Percentiles rank a stretch among this genome's conserved stretches.
phyloP scores from a whole-genome alignment of 805 yeast genomes.

The Saturnispora hagleri region DNA sequence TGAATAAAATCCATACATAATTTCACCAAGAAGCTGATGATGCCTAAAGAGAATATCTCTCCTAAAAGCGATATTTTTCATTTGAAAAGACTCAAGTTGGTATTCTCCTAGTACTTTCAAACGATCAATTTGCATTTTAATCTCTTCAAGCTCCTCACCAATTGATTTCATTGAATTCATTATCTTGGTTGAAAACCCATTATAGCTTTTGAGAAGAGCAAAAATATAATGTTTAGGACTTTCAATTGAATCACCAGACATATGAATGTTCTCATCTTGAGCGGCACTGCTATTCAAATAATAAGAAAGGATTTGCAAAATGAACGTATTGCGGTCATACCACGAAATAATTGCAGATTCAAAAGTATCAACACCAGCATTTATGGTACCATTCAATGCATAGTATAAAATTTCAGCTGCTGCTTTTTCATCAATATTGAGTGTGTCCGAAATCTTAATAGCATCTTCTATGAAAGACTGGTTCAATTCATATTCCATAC shows the following conservation, averaged over 20 bases:
- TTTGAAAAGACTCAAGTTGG: constrained; percentile 34
- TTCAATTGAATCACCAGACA: neutral
- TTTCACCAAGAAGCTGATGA: constrained; percentile 65
- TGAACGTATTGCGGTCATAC: constrained; percentile 59
- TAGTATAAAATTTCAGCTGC: constrained; percentile 60
- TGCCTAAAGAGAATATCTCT: constrained; percentile 53
- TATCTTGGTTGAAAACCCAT: constrained; percentile 7
- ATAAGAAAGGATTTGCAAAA: constrained; percentile 55
- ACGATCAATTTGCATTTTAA: constrained; percentile 45
- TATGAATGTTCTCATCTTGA: neutral
- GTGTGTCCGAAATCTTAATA: constrained; percentile 48
- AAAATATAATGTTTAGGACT: neutral
- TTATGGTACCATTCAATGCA: constrained; percentile 30
- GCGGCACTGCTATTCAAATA: constrained; percentile 12
- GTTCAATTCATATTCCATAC: constrained; percentile 53
- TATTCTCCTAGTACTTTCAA: constrained; percentile 43
- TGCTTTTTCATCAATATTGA: constrained; percentile 67
- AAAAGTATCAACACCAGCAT: constrained; percentile 36
- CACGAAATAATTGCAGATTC: constrained; percentile 63
- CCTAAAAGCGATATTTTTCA: constrained; percentile 44
- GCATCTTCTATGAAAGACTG: constrained; percentile 55
- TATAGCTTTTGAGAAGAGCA: neutral
- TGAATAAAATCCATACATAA: constrained; percentile 43
- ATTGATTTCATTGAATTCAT: constrained; percentile 48
- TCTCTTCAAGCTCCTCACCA: constrained; percentile 44